A percentile compares a stretch with the other conserved stretches of the same genome.
phyloP scores from a whole-genome alignment of 2,329 filamentous ascomycete species.

The Oidium heveae region DNA sequence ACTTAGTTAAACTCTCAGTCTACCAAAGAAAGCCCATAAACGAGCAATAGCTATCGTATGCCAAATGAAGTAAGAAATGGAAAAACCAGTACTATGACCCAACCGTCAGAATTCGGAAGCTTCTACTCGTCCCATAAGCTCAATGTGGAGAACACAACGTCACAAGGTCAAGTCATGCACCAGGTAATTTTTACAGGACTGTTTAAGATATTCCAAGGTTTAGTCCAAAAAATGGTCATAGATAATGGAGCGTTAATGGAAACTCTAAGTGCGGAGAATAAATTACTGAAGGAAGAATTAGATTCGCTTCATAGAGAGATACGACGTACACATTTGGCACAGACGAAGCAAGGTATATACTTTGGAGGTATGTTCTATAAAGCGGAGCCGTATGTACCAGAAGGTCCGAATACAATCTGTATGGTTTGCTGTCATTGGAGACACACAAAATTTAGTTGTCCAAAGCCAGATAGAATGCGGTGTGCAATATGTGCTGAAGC shows the following conservation, averaged over 20 bases:
- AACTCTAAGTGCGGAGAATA: neutral
- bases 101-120: neutral
- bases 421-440: no score
- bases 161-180: neutral
- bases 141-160: neutral
- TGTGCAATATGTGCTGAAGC: neutral
- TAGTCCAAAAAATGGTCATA: neutral
- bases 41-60: neutral
- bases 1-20: neutral
- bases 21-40: neutral
- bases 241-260: neutral
- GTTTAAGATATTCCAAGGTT: neutral
- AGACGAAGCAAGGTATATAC: neutral
- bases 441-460: no score
- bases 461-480: neutral
- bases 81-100: neutral
- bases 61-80: neutral
- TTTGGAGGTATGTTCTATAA: neutral
- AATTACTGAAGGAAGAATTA: no score
- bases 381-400: neutral
- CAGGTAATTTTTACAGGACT: neutral
- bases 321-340: no score
- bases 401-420: no score
- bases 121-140: neutral
- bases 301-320: no score